phyloP scores from a whole-genome alignment of 164 flowering plant genomes.

The Nelumbo lutea region DNA sequence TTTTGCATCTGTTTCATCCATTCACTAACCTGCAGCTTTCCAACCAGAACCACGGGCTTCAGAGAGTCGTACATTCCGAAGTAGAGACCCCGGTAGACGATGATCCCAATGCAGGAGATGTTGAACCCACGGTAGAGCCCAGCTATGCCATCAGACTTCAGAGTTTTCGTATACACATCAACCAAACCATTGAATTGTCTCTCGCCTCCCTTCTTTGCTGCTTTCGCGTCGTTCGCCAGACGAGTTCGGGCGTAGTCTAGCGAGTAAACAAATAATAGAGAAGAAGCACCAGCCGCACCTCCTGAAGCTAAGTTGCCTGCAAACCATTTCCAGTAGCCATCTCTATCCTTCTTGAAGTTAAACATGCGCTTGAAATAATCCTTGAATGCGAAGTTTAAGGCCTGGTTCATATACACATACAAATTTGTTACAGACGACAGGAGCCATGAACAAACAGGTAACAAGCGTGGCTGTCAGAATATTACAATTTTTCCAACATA shows the following conservation, averaged over 20 bases:
- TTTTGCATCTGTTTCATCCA: too few species aligned
- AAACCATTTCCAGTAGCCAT: slow-evolving; percentile 15
- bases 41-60: neutral
- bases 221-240: slow-evolving; percentile 10
- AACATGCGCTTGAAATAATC: slow-evolving; percentile 10
- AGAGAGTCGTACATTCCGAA: neutral
- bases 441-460: too few species aligned
- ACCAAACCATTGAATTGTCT: slow-evolving; percentile 8
- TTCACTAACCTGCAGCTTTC: neutral
- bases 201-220: slow-evolving; percentile 5
- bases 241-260: slow-evolving; percentile 11
- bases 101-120: slow-evolving; percentile 7
- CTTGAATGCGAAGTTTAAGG: slow-evolving; percentile 5
- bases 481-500: too few species aligned
- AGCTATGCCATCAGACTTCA: slow-evolving; percentile 5
- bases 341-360: slow-evolving; percentile 5
- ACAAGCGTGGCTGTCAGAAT: too few species aligned
- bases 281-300: slow-evolving; percentile 11
- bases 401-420: neutral
- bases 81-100: slow-evolving; percentile 4
- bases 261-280: slow-evolving; percentile 5
- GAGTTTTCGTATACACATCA: slow-evolving; percentile 7
- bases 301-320: slow-evolving; percentile 10
- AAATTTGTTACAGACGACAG: neutral
- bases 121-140: slow-evolving; percentile 11